Base-by-base conservation (phyloP, 1,284 basidiomycete species). In the Wolfiporia cocos region DNA sequence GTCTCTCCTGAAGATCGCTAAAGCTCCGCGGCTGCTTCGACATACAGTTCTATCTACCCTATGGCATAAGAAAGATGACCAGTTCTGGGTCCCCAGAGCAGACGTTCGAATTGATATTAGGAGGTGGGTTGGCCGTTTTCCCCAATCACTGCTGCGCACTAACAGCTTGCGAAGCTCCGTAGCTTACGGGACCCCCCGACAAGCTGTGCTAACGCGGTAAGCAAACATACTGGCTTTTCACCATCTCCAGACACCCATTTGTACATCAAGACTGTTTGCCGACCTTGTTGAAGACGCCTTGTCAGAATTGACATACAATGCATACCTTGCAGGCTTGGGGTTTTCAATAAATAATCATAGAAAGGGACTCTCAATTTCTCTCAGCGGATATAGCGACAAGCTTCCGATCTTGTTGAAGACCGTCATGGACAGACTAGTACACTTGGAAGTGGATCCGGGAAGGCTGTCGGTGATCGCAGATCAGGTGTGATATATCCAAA, bases 351-450 rank as follows among this genome's bases (percentile, higher is more conserved):
- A 64, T 64, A 49, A 69, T 65, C 44, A 65, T 62, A 44, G 67
- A 61, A 37, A 71, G 69, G 53, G 70, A 61, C 24, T 67, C 76
- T 41, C 57, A 58, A 30, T 60, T 72, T 62, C 65, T 11, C 65
- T 79, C 9, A 66, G 68, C 24, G 82, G 83, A 1, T 86, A 83
- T 65, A 78, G 76, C 52, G 80, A 86, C 64, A 85, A 84, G 64
- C 67, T 86, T 0, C 58, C 69, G 1, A 67, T 75, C 0, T 52
- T 86, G 14, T 65, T 76, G 10, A 65, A 76, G 19, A 56, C 51
- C 0, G 55, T 61, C 4, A 30, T 61, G 4, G 48, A 50, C 9
- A 50, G 49, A 34, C 34, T 62, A 15, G 51, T 44, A 20, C 43
- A 37, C 19, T 18, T 61, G 20, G 36, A 28, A 5, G 48, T 58